These are phyloP conservation scores for Crithidia thermophila DNA, from an alignment of 208 protist genomes.

Conservation along the genomic window DNA sequence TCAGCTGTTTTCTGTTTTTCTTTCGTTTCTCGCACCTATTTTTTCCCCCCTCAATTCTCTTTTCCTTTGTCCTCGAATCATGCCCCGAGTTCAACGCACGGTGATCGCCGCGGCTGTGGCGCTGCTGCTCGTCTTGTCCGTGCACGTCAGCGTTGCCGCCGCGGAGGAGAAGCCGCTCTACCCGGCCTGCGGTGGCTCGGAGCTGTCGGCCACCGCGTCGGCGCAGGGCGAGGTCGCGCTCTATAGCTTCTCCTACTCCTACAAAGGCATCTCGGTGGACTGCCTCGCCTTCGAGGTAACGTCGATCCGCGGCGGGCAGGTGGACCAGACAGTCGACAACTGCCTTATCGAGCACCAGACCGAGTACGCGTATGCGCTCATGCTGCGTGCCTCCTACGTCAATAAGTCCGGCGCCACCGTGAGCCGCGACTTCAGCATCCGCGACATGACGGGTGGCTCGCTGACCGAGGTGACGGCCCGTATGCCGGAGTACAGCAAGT, in stretches of 20 bases:
- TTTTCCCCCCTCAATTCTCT: not conserved
- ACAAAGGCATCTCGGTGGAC: slow-evolving; percentile 29
- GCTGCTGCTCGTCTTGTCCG: slow-evolving; percentile 25
- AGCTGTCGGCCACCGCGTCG: slow-evolving; percentile 21
- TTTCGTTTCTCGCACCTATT: no score
- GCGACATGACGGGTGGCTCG: slow-evolving; percentile 64
- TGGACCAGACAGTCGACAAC: slow-evolving; percentile 32
- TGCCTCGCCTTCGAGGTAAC: slow-evolving; percentile 76
- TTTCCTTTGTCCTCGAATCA: not conserved
- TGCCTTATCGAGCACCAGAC: slow-evolving; percentile 68
- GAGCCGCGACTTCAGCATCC: slow-evolving; percentile 52
- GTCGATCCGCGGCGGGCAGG: slow-evolving; percentile 36
- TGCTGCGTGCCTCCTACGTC: slow-evolving; percentile 42
- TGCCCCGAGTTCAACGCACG: not conserved
- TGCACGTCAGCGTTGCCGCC: not conserved
- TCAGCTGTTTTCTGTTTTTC: not conserved
- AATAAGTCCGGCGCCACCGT: slow-evolving; percentile 19
- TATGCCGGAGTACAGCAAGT: slow-evolving; percentile 27
- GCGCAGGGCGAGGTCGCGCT: slow-evolving; percentile 30
- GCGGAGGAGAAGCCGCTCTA: slow-evolving; percentile 45
- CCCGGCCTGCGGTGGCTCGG: slow-evolving; percentile 47
- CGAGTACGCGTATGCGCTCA: slow-evolving; percentile 57
- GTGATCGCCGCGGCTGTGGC: not conserved
- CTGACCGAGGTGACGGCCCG: slow-evolving; percentile 42
- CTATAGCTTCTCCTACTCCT: slow-evolving; percentile 3